Evolutionary conservation across 1,284 basidiomycete genomes (phyloP), one percentile per base, ranked within the genome.

Genomic region (Cutaneotrichosporon cyanovorans): DNA sequence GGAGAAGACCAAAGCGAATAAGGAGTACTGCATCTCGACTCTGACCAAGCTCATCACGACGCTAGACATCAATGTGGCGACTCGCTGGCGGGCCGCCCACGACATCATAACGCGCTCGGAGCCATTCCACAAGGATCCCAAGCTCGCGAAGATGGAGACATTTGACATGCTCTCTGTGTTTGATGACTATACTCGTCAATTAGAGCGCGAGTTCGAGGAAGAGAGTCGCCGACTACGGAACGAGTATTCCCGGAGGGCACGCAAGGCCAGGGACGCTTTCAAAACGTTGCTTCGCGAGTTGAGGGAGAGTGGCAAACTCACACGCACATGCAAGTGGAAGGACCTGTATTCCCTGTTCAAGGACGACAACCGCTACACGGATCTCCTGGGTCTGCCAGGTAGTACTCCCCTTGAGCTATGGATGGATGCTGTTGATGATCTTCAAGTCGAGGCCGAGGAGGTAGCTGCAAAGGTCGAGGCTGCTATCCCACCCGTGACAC

Each of bases 401-500:
- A 93, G 88, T 2, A 89, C 85, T 54, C 90, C 93, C 1, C 77
- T 98, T 34, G 93, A 98, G 57, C 78, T 98, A 10, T 98, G 96
- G 73, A 96, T 89, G 87, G 93, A 98, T 66, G 68, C 79, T 5
- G 83, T 96, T 34, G 93, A 98, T 69, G 78, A 77, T 33, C 77
- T 96, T 4, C 88, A 90, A 59, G 83, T 89, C 60, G 79, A 83
- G 56, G 78, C 95, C 11, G 90, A 93, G 54, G 77, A 77, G 20
- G 85, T 86, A 59, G 81, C 87, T 37, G 68, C 73, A 30, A 72
- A 73, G 7, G 82, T 87, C 57, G 60, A 76, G 46, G 25, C 19
- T 9, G 39, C 32, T 15, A 44, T 73, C 23, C 48, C 51, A 33
- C 64, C 80, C 59, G 67, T 59, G 62, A 73, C 39, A 71, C 65